Percentiles rank a stretch among this genome's conserved stretches.
Conservation (phyloP, 2,329 filamentous ascomycete species). For the Botrytis cinerea region DNA sequence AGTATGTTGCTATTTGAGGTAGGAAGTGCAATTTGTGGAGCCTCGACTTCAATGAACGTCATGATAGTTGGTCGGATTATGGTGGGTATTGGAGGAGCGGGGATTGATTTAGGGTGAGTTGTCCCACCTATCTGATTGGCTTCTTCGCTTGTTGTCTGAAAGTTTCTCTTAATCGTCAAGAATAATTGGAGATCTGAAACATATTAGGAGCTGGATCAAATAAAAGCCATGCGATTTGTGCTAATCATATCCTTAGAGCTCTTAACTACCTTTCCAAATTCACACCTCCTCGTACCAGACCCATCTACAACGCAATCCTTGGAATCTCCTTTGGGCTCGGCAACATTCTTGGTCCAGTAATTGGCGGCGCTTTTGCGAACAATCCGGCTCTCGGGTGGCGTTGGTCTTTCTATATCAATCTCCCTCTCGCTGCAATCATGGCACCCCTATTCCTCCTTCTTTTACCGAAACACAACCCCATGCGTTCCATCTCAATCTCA, state of each 20-base stretch:
- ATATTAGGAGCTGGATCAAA: neutral
- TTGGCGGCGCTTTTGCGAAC: neutral
- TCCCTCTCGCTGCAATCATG: neutral
- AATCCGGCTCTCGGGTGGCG: neutral
- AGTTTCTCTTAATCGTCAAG: neutral
- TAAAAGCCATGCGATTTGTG: neutral
- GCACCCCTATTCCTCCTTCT: neutral
- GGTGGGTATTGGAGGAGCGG: neutral
- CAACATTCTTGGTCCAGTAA: neutral
- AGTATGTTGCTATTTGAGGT: constrained; percentile 31
- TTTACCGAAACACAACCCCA: neutral
- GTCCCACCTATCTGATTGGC: neutral
- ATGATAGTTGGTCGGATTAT: neutral
- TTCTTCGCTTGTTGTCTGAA: neutral
- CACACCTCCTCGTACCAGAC: neutral
- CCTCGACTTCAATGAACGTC: neutral
- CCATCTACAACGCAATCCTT: neutral
- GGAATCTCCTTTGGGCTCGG: neutral
- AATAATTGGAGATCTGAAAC: neutral
- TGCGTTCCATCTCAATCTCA: neutral
- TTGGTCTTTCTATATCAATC: neutral
- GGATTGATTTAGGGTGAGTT: neutral
- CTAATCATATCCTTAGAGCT: neutral
- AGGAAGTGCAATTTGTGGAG: constrained; percentile 37
- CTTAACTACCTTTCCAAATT: neutral